A percentile compares a stretch with the other conserved stretches of the same genome.
Evolutionary conservation across 179 eudicot species (phyloP).

Genomic region (Gypsophila paniculata): DNA sequence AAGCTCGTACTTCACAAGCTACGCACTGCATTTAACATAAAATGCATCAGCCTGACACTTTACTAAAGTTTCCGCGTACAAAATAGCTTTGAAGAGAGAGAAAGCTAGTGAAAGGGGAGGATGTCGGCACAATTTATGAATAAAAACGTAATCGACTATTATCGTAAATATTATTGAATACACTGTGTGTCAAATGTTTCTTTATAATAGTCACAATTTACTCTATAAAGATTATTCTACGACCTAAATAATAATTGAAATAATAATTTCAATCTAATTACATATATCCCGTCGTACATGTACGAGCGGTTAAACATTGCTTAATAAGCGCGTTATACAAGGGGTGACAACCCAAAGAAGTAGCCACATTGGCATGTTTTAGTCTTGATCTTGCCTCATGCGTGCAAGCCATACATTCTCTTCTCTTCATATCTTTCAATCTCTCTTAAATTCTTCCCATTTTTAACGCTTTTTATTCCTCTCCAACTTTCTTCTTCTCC

Average conservation of each 20-base stretch:
- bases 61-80: neutral
- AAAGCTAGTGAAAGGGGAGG: neutral
- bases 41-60: no score
- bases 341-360: neutral
- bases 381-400: constrained; percentile 36
- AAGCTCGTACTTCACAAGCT: no score
- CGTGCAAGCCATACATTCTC: constrained; percentile 76
- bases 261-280: no score
- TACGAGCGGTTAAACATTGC: constrained; percentile 27
- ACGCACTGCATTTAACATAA: no score
- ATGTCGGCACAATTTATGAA: neutral
- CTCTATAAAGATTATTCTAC: no score
- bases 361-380: constrained; percentile 16
- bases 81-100: constrained; percentile 8
- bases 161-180: no score
- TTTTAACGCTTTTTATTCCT: constrained; percentile 50
- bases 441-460: constrained; percentile 9
- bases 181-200: no score
- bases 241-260: no score
- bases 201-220: no score
- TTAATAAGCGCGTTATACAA: constrained; percentile 60
- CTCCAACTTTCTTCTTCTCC: constrained; percentile 38
- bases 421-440: constrained; percentile 29
- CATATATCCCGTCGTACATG: no score
- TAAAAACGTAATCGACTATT: no score